These are phyloP conservation scores for Mycena galopus DNA, from an alignment of 768 basidiomycete species.

Conservation along the genomic window DNA sequence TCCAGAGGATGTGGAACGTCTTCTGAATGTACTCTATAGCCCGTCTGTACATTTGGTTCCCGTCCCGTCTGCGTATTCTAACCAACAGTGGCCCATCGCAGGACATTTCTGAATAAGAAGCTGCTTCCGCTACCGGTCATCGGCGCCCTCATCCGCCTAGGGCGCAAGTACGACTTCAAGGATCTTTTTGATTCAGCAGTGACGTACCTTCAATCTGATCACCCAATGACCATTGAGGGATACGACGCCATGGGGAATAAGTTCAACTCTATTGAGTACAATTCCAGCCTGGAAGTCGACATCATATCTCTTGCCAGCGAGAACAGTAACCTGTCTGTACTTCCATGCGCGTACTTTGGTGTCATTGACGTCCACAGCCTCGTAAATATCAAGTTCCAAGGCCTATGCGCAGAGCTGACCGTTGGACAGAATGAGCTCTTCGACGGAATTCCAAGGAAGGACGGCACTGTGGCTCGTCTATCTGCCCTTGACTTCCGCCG, in stretches of 20 bases:
- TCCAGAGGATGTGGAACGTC: not conserved
- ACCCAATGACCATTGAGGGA: not conserved
- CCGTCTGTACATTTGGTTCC: not conserved
- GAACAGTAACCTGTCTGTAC: not conserved
- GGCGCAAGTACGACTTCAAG: not conserved
- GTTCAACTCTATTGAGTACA: not conserved
- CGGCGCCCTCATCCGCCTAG: not conserved
- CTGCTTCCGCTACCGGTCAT: not conserved
- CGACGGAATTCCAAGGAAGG: too few species aligned
- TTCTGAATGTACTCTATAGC: not conserved
- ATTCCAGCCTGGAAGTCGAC: not conserved
- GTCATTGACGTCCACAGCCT: too few species aligned
- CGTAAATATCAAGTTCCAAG: too few species aligned
- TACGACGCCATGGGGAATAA: not conserved
- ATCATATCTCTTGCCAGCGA: not conserved
- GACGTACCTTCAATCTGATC: not conserved
- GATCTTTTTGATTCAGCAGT: not conserved
- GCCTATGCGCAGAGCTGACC: too few species aligned
- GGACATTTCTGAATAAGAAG: not conserved
- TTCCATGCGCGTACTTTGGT: too few species aligned
- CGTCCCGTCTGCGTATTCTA: not conserved
- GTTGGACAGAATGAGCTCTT: too few species aligned
- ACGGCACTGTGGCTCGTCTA: too few species aligned
- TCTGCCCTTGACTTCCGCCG: too few species aligned
- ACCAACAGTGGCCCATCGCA: not conserved